Base-by-base conservation (phyloP, 2,329 filamentous ascomycete species). In the Colletotrichum theobromicola region DNA sequence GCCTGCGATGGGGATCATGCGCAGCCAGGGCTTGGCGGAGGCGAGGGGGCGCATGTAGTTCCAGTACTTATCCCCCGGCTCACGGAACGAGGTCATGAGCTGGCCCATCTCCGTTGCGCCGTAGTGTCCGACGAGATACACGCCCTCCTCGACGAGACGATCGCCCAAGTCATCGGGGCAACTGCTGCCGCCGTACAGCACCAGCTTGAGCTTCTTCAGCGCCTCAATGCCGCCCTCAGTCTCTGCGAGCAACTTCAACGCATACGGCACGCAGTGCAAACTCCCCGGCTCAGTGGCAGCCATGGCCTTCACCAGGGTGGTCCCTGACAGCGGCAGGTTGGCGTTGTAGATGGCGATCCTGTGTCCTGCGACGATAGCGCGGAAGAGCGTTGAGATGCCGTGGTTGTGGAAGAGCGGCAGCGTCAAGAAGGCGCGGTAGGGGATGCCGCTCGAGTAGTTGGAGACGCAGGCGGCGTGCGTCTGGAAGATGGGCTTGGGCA, bases 261-360 rank as follows among this genome's bases (percentile, higher is more conserved):
- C 86, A 74, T 92, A 92, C 0, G 90, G 90, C 4, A 92, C 90
- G 28, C 84, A 86, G 75, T 90, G 87, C 65, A 91, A 85, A 50
- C 88, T 85, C 64, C 91, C 84, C 1, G 87, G 84, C 50, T 85
- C 79, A 28, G 85, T 78, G 0, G 80, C 79, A 3, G 81, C 78
- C 79, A 89, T 81, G 5, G 84, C 85, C 24, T 82, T 79, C 0
- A 88, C 78, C 10, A 89, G 78, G 37, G 84, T 83, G 28, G 81
- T 80, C 5, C 83, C 84, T 0, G 90, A 90, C 24, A 91, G 79
- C 2, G 89, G 89, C 26, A 90, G 77, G 9, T 81, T 82, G 6
- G 87, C 84, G 70, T 88, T 89, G 77, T 87, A 87, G 69, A 90
- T 81, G 71, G 86, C 85, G 50, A 88, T 86, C 5, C 83, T 79